Base-by-base conservation (phyloP, 768 basidiomycete species). In the Leccinum sublutescens region DNA sequence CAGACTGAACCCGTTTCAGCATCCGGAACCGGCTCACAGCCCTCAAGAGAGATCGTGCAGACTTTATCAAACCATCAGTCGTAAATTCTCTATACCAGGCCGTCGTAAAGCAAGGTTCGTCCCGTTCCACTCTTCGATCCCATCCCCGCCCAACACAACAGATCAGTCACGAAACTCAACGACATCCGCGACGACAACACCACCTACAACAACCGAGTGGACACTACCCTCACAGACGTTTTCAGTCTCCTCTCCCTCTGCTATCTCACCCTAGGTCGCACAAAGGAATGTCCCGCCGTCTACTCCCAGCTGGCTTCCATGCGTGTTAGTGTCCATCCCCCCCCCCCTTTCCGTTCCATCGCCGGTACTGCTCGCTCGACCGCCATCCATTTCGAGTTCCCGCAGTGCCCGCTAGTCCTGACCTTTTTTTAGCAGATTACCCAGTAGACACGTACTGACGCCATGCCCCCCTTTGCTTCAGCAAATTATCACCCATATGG, bases 241-340 rank as follows among this genome's bases (percentile, higher is more conserved):
- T 98, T 98, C 78, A 88, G 85, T 69, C 82, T 99, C 52, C 84
- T 99, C 48, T 96, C 94, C 14, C 83, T 99, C 64, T 98, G 97
- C 82, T 99, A 95, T 80, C 86, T 99, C 66, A 97, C 95, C 38
- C 95, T 99, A 62, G 97, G 97, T 47, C 95, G 95, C 78, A 95
- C 93, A 43, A 86, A 88, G 64, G 95, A 98, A 74, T 88, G 89
- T 10, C 95, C 96, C 0, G 96, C 95, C 25, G 93, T 91, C 0
- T 99, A 97, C 74, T 93, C 92, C 62, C 97, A 98, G 68, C 87
- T 98, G 62, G 93, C 94, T 40, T 94, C 89, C 60, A 97, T 99
- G 89, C 79, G 91, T 76, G 95, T 98, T 68, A 83, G 94, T 87
- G 54, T 58, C 48, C 54, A 57, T 54, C 57, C 33, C 23, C 50